A percentile compares a stretch with the other conserved stretches of the same genome.
Conservation (phyloP, 495 filamentous ascomycete species). For the Trichoderma gamsii region DNA sequence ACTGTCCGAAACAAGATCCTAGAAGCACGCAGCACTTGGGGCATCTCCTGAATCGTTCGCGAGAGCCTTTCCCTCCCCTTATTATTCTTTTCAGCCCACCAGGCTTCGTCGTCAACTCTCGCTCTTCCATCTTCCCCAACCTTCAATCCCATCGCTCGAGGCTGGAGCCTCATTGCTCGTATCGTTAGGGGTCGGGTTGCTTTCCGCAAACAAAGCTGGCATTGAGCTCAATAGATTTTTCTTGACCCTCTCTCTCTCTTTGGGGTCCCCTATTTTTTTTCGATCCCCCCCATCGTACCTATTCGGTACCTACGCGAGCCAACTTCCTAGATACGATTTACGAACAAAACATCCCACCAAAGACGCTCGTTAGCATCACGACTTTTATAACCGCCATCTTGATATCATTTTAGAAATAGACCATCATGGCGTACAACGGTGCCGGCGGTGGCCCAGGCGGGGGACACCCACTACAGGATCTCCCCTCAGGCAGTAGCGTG, state of each 20-base stretch:
- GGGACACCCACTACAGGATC: constrained; percentile 58
- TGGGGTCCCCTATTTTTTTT: constrained; percentile 20
- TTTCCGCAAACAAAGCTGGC: constrained; percentile 14
- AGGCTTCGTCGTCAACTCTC: not conserved
- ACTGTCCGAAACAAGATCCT: constrained; percentile 14
- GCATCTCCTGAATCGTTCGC: constrained; percentile 12
- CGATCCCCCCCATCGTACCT: constrained; percentile 14
- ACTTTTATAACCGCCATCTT: constrained; percentile 19
- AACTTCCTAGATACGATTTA: constrained; percentile 18
- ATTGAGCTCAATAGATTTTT: constrained; percentile 16
- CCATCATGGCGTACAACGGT: constrained; percentile 45
- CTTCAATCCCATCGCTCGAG: constrained; percentile 20
- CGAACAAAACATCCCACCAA: constrained; percentile 15
- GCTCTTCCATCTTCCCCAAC: constrained; percentile 9
- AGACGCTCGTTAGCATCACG: constrained; percentile 15
- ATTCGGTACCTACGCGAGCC: constrained; percentile 15
- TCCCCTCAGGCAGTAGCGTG: constrained; percentile 56
- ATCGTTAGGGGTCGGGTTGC: constrained; percentile 12
- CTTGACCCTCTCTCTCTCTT: constrained; percentile 22
- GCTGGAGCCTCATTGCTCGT: constrained; percentile 18
- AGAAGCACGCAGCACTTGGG: constrained; percentile 9
- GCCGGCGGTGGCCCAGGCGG: constrained; percentile 26
- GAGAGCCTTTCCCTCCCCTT: constrained; percentile 14
- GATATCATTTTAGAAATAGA: constrained; percentile 15
- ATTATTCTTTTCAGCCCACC: constrained; percentile 10